phyloP scores from a whole-genome alignment of 2,329 filamentous ascomycete species.

The Penicillium sp. region DNA sequence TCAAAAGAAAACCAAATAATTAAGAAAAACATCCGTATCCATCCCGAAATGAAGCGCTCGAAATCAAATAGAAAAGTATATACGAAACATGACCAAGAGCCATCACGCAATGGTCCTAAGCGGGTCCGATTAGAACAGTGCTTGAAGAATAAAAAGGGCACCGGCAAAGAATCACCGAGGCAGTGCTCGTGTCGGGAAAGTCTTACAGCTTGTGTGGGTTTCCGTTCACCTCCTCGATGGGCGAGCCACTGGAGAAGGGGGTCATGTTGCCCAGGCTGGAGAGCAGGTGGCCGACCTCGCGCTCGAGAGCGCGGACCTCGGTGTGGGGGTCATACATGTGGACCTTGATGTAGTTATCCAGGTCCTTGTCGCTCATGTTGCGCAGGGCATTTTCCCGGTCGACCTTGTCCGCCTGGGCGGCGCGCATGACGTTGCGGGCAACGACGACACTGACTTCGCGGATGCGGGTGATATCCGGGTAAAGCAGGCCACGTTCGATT shows the following conservation, averaged over 20 bases:
- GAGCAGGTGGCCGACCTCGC: slow-evolving; percentile 44
- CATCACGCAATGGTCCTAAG: slow-evolving; percentile 19
- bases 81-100: not conserved
- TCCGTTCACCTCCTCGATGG: slow-evolving; percentile 26
- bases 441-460: slow-evolving; percentile 83
- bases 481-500: slow-evolving; percentile 76
- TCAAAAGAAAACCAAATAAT: slow-evolving; percentile 3
- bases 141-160: not conserved
- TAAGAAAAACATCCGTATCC: slow-evolving; percentile 1
- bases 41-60: slow-evolving; percentile 17
- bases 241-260: slow-evolving; percentile 23
- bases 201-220: slow-evolving; percentile 34
- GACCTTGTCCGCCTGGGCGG: slow-evolving; percentile 76
- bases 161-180: not conserved
- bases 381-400: slow-evolving; percentile 46
- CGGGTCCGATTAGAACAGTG: slow-evolving; percentile 14
- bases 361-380: slow-evolving; percentile 39
- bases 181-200: slow-evolving; percentile 2
- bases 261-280: slow-evolving; percentile 31
- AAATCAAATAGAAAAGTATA: slow-evolving; percentile 8
- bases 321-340: slow-evolving; percentile 49
- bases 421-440: slow-evolving; percentile 87
- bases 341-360: slow-evolving; percentile 47
- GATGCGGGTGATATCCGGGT: slow-evolving; percentile 86
- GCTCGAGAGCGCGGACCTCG: slow-evolving; percentile 46